Base-by-base conservation (phyloP, 129 eudicot genomes). In the Centella asiatica region DNA sequence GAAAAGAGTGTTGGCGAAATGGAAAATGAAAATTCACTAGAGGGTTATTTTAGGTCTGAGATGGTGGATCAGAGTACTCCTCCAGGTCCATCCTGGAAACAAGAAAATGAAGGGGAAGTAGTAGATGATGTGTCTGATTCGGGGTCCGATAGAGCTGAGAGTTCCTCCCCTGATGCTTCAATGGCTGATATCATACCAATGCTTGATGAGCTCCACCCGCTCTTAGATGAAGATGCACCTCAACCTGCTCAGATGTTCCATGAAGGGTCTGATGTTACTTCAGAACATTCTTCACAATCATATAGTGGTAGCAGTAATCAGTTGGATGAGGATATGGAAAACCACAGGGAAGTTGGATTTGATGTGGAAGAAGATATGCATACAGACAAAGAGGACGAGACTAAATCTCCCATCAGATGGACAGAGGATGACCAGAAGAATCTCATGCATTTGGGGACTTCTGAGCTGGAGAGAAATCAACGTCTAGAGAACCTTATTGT, bases 381-480 rank as follows among this genome's bases (percentile, higher is more conserved):
- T 34, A 56, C 66, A 8, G 84, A 70, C 53, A 78, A 80, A 72
- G 88, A 81, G 33, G 85, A 75, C 18, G 72, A 71, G 27, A 32
- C 64, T 12, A 78, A 74, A 65, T 77, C 88, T 7, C 85, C 88
- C 10, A 80, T 92, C 40, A 73, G 78, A 56, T 92, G 99, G 99
- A 92, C 99, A 0, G 96, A 92, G 72, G 87, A 84, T 53, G 99
- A 92, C 73, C 86, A 92, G 60, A 92, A 82, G 89, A 92, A 92
- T 78, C 84, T 92, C 44, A 84, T 87, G 94, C 83, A 92, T 28
- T 62, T 92, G 44, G 96, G 96, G 52, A 84, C 77, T 25, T 93
- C 92, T 5, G 99, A 93, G 65, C 69, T 85, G 49, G 99, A 93
- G 72, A 78, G 96, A 63, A 85, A 93, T 62, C 79, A 73, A 18